phyloP scores from a whole-genome alignment of 1,139 yeast species.

The Suhomyces wounanorum region DNA sequence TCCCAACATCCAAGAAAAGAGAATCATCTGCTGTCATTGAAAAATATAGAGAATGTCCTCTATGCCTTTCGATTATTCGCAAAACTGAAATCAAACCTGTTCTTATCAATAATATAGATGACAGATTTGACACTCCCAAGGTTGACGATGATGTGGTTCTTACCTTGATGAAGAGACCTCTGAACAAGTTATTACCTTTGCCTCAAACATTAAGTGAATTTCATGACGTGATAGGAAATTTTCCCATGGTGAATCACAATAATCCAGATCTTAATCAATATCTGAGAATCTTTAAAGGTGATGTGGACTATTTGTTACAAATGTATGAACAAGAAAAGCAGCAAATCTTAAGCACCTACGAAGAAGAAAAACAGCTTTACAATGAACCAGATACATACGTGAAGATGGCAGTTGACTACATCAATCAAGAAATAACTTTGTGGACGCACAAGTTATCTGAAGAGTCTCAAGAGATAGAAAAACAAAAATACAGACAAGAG shows the following conservation, averaged over 20 bases:
- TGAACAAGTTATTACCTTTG: conserved; percentile 59
- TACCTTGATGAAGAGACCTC: conserved; percentile 72
- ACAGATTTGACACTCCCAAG: conserved; percentile 60
- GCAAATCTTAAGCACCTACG: conserved; percentile 47
- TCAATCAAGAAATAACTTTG: conserved; percentile 45
- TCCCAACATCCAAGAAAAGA: conserved; percentile 40
- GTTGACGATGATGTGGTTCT: conserved; percentile 61
- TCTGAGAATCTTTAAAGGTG: conserved; percentile 66
- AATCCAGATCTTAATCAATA: conserved; percentile 32
- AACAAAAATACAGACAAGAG: neutral
- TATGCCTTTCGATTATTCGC: conserved; percentile 71
- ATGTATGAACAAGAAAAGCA: conserved; percentile 61
- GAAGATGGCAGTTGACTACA: conserved; percentile 56
- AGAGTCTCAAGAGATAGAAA: conserved; percentile 2
- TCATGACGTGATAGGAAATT: conserved; percentile 28
- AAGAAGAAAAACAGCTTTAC: conserved; percentile 59
- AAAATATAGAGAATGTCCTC: conserved; percentile 76
- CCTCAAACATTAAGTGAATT: conserved; percentile 48
- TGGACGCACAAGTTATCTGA: conserved; percentile 31
- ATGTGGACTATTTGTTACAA: conserved; percentile 49
- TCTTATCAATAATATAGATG: conserved; percentile 55
- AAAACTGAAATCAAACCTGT: conserved; percentile 70
- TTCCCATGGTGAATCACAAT: conserved; percentile 32
- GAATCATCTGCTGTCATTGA: conserved; percentile 45
- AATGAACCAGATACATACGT: conserved; percentile 63